Percentiles rank a stretch among this genome's conserved stretches.
Conservation (phyloP, 371 early-diverging fungal species). For the Lichtheimia corymbifera region DNA sequence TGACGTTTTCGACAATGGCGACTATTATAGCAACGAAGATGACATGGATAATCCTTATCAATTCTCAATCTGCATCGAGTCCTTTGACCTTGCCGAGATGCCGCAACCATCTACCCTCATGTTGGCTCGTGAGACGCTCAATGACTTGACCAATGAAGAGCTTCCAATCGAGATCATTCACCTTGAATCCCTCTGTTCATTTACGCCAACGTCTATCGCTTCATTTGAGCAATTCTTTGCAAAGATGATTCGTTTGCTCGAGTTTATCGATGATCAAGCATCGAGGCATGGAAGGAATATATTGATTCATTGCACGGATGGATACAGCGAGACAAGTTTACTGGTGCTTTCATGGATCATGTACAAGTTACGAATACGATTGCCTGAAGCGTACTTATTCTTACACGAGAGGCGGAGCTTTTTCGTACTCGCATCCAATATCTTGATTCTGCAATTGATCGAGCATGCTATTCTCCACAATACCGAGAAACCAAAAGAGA, state of each 20-base stretch:
- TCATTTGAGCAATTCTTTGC: conserved; percentile 33
- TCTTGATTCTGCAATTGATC: conserved; percentile 39
- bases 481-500: neutral
- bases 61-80: conserved; percentile 63
- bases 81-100: conserved; percentile 59
- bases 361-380: conserved; percentile 45
- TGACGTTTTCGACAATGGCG: conserved; percentile 11
- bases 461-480: conserved; percentile 18
- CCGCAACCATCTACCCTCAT: conserved; percentile 48
- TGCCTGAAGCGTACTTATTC: conserved; percentile 62
- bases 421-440: conserved; percentile 63
- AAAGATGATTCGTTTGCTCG: conserved; percentile 30
- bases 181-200: conserved; percentile 47
- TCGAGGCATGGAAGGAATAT: conserved; percentile 31
- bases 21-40: conserved; percentile 11
- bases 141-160: conserved; percentile 25
- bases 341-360: conserved; percentile 56
- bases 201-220: conserved; percentile 15
- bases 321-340: conserved; percentile 63
- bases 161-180: conserved; percentile 54
- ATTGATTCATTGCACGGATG: conserved; percentile 65
- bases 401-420: conserved; percentile 60
- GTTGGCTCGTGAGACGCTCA: conserved; percentile 39
- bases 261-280: conserved; percentile 43
- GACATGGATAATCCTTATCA: conserved; percentile 39